Evolutionary conservation across 169 alveolate species (phyloP).

Genomic region (Blepharisma undulans): DNA sequence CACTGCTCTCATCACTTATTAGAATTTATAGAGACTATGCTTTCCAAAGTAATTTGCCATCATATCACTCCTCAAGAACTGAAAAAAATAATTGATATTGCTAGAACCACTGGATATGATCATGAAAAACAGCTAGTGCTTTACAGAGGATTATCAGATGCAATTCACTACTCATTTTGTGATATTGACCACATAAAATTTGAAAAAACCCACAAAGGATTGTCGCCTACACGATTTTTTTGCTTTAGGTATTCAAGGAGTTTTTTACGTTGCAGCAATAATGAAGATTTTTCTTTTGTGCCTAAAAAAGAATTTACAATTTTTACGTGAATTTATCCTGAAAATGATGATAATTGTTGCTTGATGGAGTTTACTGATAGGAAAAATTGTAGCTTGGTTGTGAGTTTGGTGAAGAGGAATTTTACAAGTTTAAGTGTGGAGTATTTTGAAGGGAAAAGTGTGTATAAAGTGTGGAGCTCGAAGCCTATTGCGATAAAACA

Average conservation of each 20-base stretch:
- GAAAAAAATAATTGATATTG: slow-evolving; percentile 15
- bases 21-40: not conserved
- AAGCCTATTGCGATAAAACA: not conserved
- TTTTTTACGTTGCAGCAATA: not conserved
- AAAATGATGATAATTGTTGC: too few species aligned
- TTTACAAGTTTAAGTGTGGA: not conserved
- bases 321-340: slow-evolving; percentile 14
- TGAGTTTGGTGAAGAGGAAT: not conserved
- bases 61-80: slow-evolving; percentile 37
- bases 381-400: not conserved
- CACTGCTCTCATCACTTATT: not conserved
- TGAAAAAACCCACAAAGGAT: not conserved
- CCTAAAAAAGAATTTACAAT: slow-evolving; percentile 16
- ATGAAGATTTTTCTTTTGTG: not conserved
- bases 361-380: not conserved
- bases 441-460: not conserved
- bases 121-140: not conserved
- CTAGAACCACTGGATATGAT: not conserved
- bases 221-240: slow-evolving; percentile 10
- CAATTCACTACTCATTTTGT: not conserved
- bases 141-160: not conserved
- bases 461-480: not conserved
- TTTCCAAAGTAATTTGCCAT: slow-evolving; percentile 10
- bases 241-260: not conserved
- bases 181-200: not conserved